Base-by-base conservation (phyloP, 352 stramenopile genomes). In the Phytophthora ohioensis region DNA sequence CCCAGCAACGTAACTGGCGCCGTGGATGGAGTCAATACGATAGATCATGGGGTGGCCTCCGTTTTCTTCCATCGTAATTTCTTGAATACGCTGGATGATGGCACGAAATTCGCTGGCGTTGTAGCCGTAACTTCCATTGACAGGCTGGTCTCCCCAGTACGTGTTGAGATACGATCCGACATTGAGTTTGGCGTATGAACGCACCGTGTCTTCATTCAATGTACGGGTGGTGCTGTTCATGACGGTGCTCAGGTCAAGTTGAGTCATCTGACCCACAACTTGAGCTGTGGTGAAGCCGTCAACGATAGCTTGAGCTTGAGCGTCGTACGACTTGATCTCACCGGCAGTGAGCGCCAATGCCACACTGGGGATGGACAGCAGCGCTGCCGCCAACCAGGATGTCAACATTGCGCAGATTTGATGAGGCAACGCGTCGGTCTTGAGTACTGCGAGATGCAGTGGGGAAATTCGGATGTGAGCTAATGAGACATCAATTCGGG, bases 161-260 rank as follows among this genome's bases (percentile, higher is more conserved):
- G 82, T 86, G 67, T 97, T 97, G 34, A 98, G 70, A 55, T 97
- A 94, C 31, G 88, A 97, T 0, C 93, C 93, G 43, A 97, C 78
- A 27, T 94, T 80, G 11, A 89, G 66, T 53, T 87, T 67, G 6
- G 90, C 90, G 52, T 85, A 91, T 10, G 75, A 34, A 21, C 80
- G 76, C 34, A 97, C 75, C 2, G 79, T 58, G 5, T 79, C 78
- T 43, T 82, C 70, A 30, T 95, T 87, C 15, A 93, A 61, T 2
- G 67, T 76, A 17, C 67, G 70, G 35, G 91, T 63, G 31, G 35
- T 46, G 6, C 47, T 9, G 27, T 73, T 63, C 35, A 73, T 73
- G 35, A 80, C 6, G n/a, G 31, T 30, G 5, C 45, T 57, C 30
- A 97, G 81, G 36, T 91, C 82, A 30, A 98, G 76, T 72, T 98